A percentile compares a stretch with the other conserved stretches of the same genome.
Conservation (phyloP, 1,284 basidiomycete species). For the Singerocomus inundabilis region DNA sequence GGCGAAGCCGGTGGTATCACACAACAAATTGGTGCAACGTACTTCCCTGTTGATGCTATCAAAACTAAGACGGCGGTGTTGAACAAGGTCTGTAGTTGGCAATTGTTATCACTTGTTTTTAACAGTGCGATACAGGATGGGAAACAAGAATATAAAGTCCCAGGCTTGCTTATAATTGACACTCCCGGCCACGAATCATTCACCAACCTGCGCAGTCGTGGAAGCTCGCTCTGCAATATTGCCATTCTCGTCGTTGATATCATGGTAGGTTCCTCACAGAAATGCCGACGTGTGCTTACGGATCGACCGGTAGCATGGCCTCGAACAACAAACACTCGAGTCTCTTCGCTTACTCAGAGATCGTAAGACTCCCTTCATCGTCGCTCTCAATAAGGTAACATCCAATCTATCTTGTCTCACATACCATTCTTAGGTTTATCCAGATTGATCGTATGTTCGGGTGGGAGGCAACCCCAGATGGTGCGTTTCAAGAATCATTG, state of each 20-base stretch:
- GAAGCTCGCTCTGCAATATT: slow-evolving; percentile 98
- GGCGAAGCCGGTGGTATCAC: slow-evolving; percentile 99
- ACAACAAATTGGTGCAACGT: slow-evolving; percentile 99
- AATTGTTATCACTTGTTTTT: slow-evolving; percentile 1
- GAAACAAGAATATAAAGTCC: slow-evolving; percentile 91
- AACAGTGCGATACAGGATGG: slow-evolving; percentile 53
- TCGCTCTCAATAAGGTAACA: slow-evolving; percentile 94
- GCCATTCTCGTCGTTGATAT: slow-evolving; percentile 99
- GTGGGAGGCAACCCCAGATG: slow-evolving; percentile 91
- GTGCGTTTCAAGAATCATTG: slow-evolving; percentile 89
- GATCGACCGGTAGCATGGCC: slow-evolving; percentile 70
- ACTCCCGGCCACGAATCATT: slow-evolving; percentile 99
- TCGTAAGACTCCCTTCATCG: slow-evolving; percentile 98
- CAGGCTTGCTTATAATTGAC: slow-evolving; percentile 95
- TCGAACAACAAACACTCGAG: slow-evolving; percentile 97
- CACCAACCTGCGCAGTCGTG: slow-evolving; percentile 94
- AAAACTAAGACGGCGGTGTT: slow-evolving; percentile 89
- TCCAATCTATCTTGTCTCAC: slow-evolving; percentile 2
- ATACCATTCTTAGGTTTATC: slow-evolving; percentile 12
- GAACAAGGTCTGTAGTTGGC: slow-evolving; percentile 62
- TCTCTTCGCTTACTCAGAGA: slow-evolving; percentile 91
- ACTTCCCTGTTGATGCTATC: slow-evolving; percentile 98
- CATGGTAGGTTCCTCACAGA: slow-evolving; percentile 57
- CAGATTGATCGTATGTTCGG: slow-evolving; percentile 97
- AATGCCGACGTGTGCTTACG: slow-evolving; percentile 13